These are phyloP conservation scores for Aegilops longissima DNA, from an alignment of 176 grass and related monocot genomes.

Conservation along the genomic window DNA sequence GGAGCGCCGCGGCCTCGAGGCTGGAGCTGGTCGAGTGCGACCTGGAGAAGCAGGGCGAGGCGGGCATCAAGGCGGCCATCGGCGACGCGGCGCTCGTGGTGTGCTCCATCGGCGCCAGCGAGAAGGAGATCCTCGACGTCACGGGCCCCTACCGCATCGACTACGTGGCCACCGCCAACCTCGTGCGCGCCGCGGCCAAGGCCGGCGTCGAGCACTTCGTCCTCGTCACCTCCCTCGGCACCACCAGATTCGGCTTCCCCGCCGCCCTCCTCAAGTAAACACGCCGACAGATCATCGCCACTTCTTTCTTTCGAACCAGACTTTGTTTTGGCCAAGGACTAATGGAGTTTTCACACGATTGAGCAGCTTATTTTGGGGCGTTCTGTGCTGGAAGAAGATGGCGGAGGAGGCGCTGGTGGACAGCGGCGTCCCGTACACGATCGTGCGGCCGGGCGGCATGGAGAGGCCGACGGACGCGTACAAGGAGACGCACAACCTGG, in stretches of 20 bases:
- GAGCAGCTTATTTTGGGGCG: constrained; percentile 82
- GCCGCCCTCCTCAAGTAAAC: constrained; percentile 76
- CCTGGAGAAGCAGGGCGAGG: constrained; percentile 62
- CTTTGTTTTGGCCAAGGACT: neutral
- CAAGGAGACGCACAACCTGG: constrained; percentile 95
- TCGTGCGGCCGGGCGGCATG: constrained; percentile 92
- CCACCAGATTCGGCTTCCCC: constrained; percentile 79
- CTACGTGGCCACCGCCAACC: constrained; percentile 71
- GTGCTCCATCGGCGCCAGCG: constrained; percentile 92
- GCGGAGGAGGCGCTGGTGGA: constrained; percentile 84
- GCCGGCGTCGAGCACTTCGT: constrained; percentile 85
- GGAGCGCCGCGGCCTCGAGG: constrained; percentile 28
- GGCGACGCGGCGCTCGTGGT: constrained; percentile 59
- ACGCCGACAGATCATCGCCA: neutral
- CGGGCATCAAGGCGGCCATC: constrained; percentile 50
- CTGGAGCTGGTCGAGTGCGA: constrained; percentile 91
- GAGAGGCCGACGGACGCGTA: constrained; percentile 87
- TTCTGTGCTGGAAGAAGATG: constrained; percentile 79
- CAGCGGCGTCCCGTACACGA: constrained; percentile 86
- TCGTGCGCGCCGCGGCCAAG: constrained; percentile 63
- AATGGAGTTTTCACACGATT: neutral
- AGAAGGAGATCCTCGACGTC: constrained; percentile 81
- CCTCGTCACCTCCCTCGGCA: constrained; percentile 92
- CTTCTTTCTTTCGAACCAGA: neutral
- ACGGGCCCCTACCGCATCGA: constrained; percentile 92